phyloP scores from a whole-genome alignment of 768 basidiomycete genomes.

The Tulasnella sp. region DNA sequence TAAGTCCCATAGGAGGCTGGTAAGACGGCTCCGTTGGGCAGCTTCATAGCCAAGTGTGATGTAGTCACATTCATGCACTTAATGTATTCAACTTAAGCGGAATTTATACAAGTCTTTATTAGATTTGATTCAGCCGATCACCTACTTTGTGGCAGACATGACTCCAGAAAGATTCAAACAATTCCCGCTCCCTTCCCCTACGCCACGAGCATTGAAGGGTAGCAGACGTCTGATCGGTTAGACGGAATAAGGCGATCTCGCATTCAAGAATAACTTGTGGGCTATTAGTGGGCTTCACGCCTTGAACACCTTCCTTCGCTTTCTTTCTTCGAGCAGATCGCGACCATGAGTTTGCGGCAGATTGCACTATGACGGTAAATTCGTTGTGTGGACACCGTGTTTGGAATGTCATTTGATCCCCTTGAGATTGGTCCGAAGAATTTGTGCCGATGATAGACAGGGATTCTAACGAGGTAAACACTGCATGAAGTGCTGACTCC shows the following conservation, averaged over 20 bases:
- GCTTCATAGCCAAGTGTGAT: too few species aligned
- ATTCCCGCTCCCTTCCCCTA: constrained; percentile 38
- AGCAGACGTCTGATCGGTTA: neutral
- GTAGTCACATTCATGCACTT: constrained; percentile 1
- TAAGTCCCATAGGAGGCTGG: neutral
- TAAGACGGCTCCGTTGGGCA: too few species aligned
- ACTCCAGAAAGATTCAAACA: constrained; percentile 29
- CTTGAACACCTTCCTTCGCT: neutral
- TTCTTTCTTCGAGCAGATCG: neutral
- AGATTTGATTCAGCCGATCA: constrained; percentile 1
- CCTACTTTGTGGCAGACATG: constrained; percentile 13
- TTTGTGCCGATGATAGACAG: constrained; percentile 5
- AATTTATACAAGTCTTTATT: too few species aligned
- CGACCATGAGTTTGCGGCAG: constrained; percentile 30
- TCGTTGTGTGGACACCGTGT: too few species aligned
- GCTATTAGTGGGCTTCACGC: constrained; percentile 17
- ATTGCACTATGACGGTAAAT: constrained; percentile 33
- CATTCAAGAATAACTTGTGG: neutral
- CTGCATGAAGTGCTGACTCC: constrained; percentile 24
- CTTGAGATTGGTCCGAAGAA: neutral
- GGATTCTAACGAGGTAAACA: neutral
- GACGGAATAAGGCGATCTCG: neutral
- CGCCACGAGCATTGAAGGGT: constrained; percentile 47
- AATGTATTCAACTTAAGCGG: neutral
- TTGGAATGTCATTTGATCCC: neutral